phyloP scores from a whole-genome alignment of 495 filamentous ascomycete genomes.

The Trichoderma erinaceum region DNA sequence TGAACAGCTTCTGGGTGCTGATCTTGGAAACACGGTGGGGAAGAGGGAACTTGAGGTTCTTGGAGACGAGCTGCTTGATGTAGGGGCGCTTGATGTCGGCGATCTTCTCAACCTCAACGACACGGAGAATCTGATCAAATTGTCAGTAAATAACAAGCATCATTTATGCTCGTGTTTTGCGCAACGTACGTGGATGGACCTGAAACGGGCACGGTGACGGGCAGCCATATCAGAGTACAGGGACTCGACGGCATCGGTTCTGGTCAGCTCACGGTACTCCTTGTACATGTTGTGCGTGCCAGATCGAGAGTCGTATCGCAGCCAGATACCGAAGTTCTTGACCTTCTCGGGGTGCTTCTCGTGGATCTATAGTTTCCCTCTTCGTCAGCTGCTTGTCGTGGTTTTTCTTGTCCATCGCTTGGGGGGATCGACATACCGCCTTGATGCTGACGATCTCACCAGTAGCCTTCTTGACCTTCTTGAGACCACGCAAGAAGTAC shows the following conservation, averaged over 20 bases:
- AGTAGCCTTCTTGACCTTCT: conserved; percentile 99
- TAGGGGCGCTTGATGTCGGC: conserved; percentile 94
- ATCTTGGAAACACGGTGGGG: conserved; percentile 86
- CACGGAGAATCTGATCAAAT: conserved; percentile 77
- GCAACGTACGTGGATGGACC: conserved; percentile 89
- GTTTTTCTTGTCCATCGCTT: conserved; percentile 16
- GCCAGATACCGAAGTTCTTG: conserved; percentile 99
- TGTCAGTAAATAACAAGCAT: conserved; percentile 24
- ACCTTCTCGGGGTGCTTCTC: conserved; percentile 98
- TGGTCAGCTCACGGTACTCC: conserved; percentile 98
- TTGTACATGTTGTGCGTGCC: conserved; percentile 99
- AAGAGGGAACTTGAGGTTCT: conserved; percentile 96
- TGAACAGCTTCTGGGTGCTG: conserved; percentile 78
- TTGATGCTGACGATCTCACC: conserved; percentile 98
- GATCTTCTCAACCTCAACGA: conserved; percentile 90
- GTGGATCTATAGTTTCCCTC: conserved; percentile 58
- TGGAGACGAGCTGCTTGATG: conserved; percentile 94
- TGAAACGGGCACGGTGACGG: conserved; percentile 93
- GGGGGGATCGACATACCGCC: conserved; percentile 59
- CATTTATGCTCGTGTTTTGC: background rate
- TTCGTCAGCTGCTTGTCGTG: conserved; percentile 13
- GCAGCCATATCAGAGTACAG: conserved; percentile 99
- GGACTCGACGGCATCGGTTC: conserved; percentile 88
- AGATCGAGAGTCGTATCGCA: conserved; percentile 99
- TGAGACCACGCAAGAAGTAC: conserved; percentile 98